Evolutionary conservation across 768 basidiomycete species (phyloP).

Genomic region (Boletus reticuloceps): DNA sequence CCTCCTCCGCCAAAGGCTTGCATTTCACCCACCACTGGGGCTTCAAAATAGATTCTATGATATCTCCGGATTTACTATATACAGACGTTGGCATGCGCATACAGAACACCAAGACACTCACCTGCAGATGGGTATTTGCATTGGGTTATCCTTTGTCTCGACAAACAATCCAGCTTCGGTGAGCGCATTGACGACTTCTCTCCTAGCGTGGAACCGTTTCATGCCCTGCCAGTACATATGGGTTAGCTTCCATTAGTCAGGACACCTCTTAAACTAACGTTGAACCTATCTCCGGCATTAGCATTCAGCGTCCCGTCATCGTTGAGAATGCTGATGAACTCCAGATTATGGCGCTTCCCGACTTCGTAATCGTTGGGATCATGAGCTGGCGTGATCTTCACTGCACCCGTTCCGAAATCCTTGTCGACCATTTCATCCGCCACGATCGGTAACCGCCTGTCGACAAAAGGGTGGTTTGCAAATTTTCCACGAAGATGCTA

Average conservation of each 20-base stretch:
- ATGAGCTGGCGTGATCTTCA: conserved; percentile 98
- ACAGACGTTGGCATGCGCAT: conserved; percentile 1
- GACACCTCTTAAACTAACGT: conserved; percentile 38
- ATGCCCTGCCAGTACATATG: conserved; percentile 58
- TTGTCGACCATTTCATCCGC: conserved; percentile 89
- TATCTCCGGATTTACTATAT: conserved; percentile 87
- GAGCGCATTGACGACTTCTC: conserved; percentile 76
- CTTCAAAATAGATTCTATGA: conserved; percentile 93
- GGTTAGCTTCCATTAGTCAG: not conserved
- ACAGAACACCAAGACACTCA: conserved; percentile 21
- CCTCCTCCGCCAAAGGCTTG: conserved; percentile 86
- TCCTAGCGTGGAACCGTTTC: conserved; percentile 94
- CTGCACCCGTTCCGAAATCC: conserved; percentile 96
- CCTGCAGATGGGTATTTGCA: conserved; percentile 96
- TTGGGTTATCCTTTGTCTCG: conserved; percentile 93
- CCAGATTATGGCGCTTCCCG: conserved; percentile 80
- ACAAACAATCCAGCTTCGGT: conserved; percentile 84
- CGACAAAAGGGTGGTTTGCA: conserved; percentile 83
- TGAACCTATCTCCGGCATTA: conserved; percentile 79
- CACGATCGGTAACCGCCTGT: conserved; percentile 84
- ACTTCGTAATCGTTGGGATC: conserved; percentile 98
- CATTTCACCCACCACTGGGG: conserved; percentile 99
- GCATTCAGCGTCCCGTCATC: conserved; percentile 95
- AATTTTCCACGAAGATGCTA: conserved; percentile 94
- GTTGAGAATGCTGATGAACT: conserved; percentile 93